phyloP scores from a whole-genome alignment of 1,284 basidiomycete species.

The Agaricales sp. region DNA sequence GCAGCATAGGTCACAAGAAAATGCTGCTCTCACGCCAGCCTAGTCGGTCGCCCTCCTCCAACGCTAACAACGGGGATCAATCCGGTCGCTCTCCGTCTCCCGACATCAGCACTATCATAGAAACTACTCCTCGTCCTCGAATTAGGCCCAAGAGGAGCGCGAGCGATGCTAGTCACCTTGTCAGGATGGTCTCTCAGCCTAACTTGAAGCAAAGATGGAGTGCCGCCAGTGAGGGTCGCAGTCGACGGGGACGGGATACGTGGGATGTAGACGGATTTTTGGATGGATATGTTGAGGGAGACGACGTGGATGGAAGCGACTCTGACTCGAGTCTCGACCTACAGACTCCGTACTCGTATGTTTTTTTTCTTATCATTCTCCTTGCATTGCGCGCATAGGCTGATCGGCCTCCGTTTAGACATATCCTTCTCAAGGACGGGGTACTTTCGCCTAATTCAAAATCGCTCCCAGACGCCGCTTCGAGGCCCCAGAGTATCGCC shows the following conservation, averaged over 20 bases:
- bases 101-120: slow-evolving; percentile 36
- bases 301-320: slow-evolving; percentile 27
- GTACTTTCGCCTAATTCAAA: slow-evolving; percentile 68
- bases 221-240: neutral
- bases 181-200: neutral
- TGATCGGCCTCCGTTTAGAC: slow-evolving; percentile 25
- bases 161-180: slow-evolving; percentile 3
- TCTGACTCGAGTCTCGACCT: slow-evolving; percentile 67
- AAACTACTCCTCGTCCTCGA: slow-evolving; percentile 33
- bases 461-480: slow-evolving; percentile 32
- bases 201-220: neutral
- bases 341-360: slow-evolving; percentile 69
- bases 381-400: slow-evolving; percentile 3
- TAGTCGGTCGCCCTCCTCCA: slow-evolving; percentile 12
- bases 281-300: slow-evolving; percentile 4
- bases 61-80: slow-evolving; percentile 5
- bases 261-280: neutral
- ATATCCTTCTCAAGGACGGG: slow-evolving; percentile 66
- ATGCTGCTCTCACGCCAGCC: slow-evolving; percentile 12
- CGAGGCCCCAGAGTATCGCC: slow-evolving; percentile 26
- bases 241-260: neutral
- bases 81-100: slow-evolving; percentile 24
- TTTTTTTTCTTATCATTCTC: slow-evolving; percentile 14
- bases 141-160: slow-evolving; percentile 2
- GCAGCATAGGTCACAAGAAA: slow-evolving; percentile 21